Percentiles rank a stretch among this genome's conserved stretches.
Conservation (phyloP, 2,329 filamentous ascomycete species). For the Penicillium sp. region DNA sequence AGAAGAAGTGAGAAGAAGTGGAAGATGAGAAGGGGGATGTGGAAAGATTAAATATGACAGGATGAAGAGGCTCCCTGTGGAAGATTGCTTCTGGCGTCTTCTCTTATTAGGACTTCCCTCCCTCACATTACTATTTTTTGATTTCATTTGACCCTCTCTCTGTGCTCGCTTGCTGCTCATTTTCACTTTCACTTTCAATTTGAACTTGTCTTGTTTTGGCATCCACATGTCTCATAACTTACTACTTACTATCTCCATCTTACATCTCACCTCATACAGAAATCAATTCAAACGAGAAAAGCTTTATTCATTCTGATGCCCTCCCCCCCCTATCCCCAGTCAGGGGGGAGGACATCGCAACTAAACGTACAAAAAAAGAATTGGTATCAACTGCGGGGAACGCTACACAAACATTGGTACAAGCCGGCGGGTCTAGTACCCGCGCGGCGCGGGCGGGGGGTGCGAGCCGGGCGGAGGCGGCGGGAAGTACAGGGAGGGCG, state of each 20-base stretch:
- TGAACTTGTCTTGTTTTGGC: too few relatives aligned
- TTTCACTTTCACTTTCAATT: not conserved
- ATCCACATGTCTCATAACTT: not conserved
- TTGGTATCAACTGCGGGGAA: conserved; percentile 9
- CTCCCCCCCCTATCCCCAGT: conserved; percentile 2
- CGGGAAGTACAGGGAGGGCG: conserved; percentile 17
- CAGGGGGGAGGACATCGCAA: not conserved
- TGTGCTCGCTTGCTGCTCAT: not conserved
- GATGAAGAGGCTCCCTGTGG: too few relatives aligned
- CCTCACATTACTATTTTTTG: not conserved
- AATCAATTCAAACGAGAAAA: not conserved
- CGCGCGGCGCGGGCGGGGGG: conserved; percentile 13
- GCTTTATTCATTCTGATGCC: not conserved
- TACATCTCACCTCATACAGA: not conserved
- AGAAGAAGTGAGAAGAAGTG: not conserved
- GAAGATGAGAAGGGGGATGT: not conserved
- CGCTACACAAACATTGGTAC: conserved; percentile 8
- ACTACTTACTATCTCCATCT: not conserved
- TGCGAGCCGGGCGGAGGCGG: conserved; percentile 12
- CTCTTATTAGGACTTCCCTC: not conserved
- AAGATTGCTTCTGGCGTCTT: not conserved
- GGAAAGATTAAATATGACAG: not conserved
- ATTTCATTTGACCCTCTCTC: not conserved
- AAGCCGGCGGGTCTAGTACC: conserved; percentile 12
- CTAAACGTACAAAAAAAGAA: conserved; percentile 5